Conservation (phyloP, 352 stramenopile genomes). For the Pythium volutum region DNA sequence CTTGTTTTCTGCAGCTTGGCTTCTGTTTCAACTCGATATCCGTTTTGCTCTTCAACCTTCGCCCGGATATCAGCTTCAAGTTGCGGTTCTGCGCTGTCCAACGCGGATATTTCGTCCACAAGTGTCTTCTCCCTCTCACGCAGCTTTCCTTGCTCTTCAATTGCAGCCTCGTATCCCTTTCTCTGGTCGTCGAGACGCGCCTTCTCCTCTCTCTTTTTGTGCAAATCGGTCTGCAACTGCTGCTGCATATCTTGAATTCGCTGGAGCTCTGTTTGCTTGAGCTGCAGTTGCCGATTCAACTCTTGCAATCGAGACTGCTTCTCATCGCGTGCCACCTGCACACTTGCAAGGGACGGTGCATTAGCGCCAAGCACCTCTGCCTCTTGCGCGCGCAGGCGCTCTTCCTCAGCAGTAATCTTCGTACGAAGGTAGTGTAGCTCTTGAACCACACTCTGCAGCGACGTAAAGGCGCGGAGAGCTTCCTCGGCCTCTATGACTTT, state of each 20-base stretch:
- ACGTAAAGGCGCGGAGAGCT: conserved; percentile 33
- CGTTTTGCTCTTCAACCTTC: conserved; percentile 43
- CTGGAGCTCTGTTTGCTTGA: conserved; percentile 52
- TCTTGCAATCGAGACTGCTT: conserved; percentile 53
- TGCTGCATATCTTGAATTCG: conserved; percentile 44
- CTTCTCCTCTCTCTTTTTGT: conserved; percentile 60
- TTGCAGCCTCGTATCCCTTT: conserved; percentile 47
- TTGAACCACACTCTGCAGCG: conserved; percentile 29
- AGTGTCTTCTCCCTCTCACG: conserved; percentile 55
- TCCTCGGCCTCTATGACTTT: conserved; percentile 26
- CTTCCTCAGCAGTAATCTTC: conserved; percentile 36
- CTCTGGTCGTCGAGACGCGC: conserved; percentile 44
- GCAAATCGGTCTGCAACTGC: conserved; percentile 60
- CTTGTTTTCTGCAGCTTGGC: not conserved
- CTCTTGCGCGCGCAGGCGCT: conserved; percentile 29
- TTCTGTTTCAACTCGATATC: conserved; percentile 22
- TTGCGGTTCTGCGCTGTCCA: conserved; percentile 38
- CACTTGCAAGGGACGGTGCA: conserved; percentile 34
- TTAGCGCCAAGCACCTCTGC: conserved; percentile 34
- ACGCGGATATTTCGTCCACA: conserved; percentile 37
- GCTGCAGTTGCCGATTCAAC: conserved; percentile 44
- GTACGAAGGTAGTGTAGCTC: conserved; percentile 32
- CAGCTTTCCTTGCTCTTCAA: conserved; percentile 47
- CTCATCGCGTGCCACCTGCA: conserved; percentile 41
- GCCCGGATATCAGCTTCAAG: conserved; percentile 39